phyloP scores from a whole-genome alignment of 495 filamentous ascomycete genomes.

The Trichocladium uniseriatum region DNA sequence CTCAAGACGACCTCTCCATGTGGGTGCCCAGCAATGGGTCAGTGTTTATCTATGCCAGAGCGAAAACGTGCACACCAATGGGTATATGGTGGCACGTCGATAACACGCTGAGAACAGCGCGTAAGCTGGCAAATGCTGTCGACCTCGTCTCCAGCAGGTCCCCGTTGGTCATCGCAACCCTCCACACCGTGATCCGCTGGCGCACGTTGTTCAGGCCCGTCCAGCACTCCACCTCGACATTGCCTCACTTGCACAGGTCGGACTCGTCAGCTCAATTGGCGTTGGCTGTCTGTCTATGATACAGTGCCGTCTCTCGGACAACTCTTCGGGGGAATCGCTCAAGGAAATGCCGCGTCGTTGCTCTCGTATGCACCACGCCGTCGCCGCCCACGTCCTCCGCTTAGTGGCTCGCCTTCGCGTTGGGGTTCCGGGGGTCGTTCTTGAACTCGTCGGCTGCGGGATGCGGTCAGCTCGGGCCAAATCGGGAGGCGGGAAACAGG shows the following conservation, averaged over 20 bases:
- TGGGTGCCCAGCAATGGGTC: conserved; percentile 32
- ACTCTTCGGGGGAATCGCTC: conserved; percentile 13
- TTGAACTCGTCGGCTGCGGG: conserved; percentile 75
- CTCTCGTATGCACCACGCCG: conserved; percentile 13
- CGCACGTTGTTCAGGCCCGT: not conserved
- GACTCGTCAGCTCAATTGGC: conserved; percentile 25
- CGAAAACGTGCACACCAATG: conserved; percentile 28
- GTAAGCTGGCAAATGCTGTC: conserved; percentile 23
- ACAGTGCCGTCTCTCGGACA: conserved; percentile 18
- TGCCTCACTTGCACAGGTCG: conserved; percentile 1
- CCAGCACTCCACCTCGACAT: conserved; percentile 1
- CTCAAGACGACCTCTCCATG: conserved; percentile 26
- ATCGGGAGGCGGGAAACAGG: conserved; percentile 3
- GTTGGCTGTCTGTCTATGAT: conserved; percentile 26
- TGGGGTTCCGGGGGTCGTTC: conserved; percentile 90
- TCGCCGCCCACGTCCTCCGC: conserved; percentile 4
- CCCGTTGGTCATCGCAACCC: not conserved
- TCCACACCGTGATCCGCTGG: not conserved
- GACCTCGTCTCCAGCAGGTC: conserved; percentile 2
- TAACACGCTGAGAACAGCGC: conserved; percentile 22
- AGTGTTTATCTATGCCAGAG: conserved; percentile 30
- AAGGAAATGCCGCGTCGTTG: conserved; percentile 14
- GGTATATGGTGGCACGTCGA: conserved; percentile 22
- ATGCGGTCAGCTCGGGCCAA: conserved; percentile 18
- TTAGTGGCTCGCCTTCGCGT: conserved; percentile 48